These are phyloP conservation scores for Agaricales sp. DNA, from an alignment of 1,284 basidiomycete genomes.

Conservation along the genomic window DNA sequence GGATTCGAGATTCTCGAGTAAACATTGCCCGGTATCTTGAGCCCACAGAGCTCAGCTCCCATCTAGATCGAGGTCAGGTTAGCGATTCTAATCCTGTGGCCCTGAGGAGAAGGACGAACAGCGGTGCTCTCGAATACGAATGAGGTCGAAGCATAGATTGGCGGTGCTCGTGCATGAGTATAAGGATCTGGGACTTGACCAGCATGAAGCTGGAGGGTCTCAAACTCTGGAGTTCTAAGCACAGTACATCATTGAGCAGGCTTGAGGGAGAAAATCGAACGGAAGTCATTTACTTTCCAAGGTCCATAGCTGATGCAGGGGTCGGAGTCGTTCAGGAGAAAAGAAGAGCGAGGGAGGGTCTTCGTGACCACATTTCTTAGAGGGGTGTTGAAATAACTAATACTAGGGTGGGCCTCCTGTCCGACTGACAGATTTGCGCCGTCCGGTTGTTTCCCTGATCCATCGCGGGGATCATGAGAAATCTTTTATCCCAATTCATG, in stretches of 20 bases:
- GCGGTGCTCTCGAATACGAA: slow-evolving; percentile 46
- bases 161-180: slow-evolving; percentile 45
- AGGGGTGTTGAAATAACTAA: too few species aligned
- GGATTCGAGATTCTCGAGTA: slow-evolving; percentile 8
- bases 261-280: not conserved
- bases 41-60: slow-evolving; percentile 3
- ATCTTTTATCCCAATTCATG: not conserved
- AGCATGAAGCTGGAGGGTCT: slow-evolving; percentile 53
- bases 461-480: not conserved
- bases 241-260: too few species aligned
- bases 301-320: not conserved
- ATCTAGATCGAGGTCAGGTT: not conserved
- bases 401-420: not conserved
- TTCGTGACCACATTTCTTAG: too few species aligned
- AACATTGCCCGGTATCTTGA: slow-evolving; percentile 4
- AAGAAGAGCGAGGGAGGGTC: not conserved
- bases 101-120: slow-evolving; percentile 9
- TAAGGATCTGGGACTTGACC: slow-evolving; percentile 44
- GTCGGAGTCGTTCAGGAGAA: not conserved
- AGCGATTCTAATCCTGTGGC: not conserved
- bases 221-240: slow-evolving; percentile 31
- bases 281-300: not conserved
- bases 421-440: too few species aligned
- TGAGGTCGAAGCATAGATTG: slow-evolving; percentile 44
- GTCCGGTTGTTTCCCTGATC: not conserved